These are phyloP conservation scores for Gloeophyllum trabeum DNA, from an alignment of 768 basidiomycete genomes.

Conservation along the genomic window DNA sequence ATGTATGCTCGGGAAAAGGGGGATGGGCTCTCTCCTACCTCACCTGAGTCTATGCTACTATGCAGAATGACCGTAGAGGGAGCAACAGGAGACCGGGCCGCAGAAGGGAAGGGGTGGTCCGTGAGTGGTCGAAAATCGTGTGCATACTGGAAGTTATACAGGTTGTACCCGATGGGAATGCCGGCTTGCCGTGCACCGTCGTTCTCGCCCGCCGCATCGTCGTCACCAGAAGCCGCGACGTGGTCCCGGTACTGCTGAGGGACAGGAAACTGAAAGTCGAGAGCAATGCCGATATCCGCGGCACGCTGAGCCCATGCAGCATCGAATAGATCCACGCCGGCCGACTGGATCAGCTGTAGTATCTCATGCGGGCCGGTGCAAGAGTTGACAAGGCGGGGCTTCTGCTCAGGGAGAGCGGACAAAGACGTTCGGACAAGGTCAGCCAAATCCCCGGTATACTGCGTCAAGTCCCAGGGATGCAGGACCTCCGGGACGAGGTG, in stretches of 20 bases:
- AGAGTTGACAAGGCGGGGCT: conserved; percentile 52
- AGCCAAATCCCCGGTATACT: conserved; percentile 11
- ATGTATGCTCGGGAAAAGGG: conserved; percentile 49
- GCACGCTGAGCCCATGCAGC: conserved; percentile 58
- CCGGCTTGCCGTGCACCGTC: conserved; percentile 13
- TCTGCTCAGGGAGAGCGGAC: conserved; percentile 32
- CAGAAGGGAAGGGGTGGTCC: too few relatives aligned
- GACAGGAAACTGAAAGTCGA: conserved; percentile 70
- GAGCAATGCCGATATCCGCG: conserved; percentile 58
- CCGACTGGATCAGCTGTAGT: conserved; percentile 45
- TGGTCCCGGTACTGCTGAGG: conserved; percentile 4
- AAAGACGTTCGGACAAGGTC: conserved; percentile 54
- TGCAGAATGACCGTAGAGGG: conserved; percentile 18
- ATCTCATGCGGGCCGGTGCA: conserved; percentile 63
- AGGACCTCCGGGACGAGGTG: not conserved
- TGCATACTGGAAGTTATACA: conserved; percentile 49
- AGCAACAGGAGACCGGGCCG: conserved; percentile 31
- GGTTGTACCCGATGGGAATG: conserved; percentile 55
- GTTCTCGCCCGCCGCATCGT: not conserved
- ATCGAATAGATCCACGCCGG: conserved; percentile 74
- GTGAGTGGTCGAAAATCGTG: too few relatives aligned
- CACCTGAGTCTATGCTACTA: conserved; percentile 7
- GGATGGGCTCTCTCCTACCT: conserved; percentile 2
- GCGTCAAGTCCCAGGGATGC: not conserved
- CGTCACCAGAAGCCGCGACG: not conserved